Evolutionary conservation across 805 yeast genomes (phyloP).

Genomic region (Metschnikowia anglica): DNA sequence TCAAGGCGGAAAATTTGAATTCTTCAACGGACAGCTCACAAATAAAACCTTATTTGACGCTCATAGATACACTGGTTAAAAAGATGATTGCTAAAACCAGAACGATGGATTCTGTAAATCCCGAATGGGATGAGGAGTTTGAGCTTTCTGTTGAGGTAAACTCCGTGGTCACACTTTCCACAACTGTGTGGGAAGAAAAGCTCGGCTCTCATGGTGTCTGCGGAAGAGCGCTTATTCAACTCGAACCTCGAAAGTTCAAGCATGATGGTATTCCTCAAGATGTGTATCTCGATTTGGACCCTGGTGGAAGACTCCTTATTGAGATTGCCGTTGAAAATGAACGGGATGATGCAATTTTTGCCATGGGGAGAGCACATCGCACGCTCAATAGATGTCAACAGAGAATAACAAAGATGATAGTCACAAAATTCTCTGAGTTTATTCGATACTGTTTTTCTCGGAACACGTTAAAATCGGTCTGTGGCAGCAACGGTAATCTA

Average conservation of each 20-base stretch:
- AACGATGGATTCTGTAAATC: constrained; percentile 59
- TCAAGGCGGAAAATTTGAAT: constrained; percentile 61
- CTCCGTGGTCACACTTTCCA: constrained; percentile 47
- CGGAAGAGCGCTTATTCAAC: constrained; percentile 59
- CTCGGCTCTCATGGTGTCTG: constrained; percentile 58
- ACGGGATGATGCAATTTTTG: constrained; percentile 74
- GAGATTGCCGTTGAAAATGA: constrained; percentile 79
- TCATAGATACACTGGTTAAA: constrained; percentile 55
- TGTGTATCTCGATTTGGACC: constrained; percentile 55
- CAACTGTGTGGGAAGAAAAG: constrained; percentile 70
- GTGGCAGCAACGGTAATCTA: constrained; percentile 49
- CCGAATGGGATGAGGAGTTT: constrained; percentile 87
- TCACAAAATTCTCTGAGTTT: constrained; percentile 66
- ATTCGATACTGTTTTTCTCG: constrained; percentile 59
- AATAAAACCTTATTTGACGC: constrained; percentile 61
- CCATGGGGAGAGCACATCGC: constrained; percentile 73
- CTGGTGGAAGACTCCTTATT: constrained; percentile 66
- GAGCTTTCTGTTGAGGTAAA: constrained; percentile 49
- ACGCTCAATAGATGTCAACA: constrained; percentile 63
- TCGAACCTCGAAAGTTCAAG: constrained; percentile 62
- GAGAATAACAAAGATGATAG: constrained; percentile 65
- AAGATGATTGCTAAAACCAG: constrained; percentile 68
- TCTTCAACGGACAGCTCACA: constrained; percentile 26
- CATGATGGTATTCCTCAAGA: constrained; percentile 71
- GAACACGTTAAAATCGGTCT: constrained; percentile 53